Base-by-base conservation (phyloP, 164 flowering plant species). In the Litsea cubeba region DNA sequence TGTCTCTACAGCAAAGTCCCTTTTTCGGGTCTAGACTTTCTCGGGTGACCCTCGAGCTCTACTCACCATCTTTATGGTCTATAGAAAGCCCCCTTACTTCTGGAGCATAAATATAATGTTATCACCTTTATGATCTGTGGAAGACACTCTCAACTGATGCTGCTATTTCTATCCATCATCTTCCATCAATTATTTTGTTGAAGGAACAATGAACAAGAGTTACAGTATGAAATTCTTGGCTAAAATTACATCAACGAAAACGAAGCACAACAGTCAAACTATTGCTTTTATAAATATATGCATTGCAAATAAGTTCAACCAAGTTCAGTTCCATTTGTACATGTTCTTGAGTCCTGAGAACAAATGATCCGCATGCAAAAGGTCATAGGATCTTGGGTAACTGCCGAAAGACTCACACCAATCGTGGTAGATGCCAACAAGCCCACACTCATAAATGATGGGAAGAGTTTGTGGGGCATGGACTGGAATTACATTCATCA, bases 361-460 rank as follows among this genome's bases (percentile, higher is more conserved):
- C 40, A 95, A 84, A 85, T 93, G 97, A 87, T 95, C 99, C 2
- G 92, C 98, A 77, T 95, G 99, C 79, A 95, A 70, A 72, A 95
- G 96, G 79, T 95, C 99, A 72, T 93, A 95, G 6, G 96, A 84
- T 81, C 99, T 86, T 23, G 99, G 99, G 71, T 95, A 93, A 62
- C 95, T 88, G 75, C 91, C 84, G 77, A 95, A 93, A 71, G 99
- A 83, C 77, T 95, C 99, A 25, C 99, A 95, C 98, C 99, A 95
- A 75, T 95, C 98, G 76, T 95, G 99, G 86, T 91, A 93, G 62
- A 89, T 65, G 12, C 98, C 99, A 22, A 89, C 20, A 70, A 95
- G 92, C 11, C 98, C 99, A 15, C 99, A 94, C 71, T 93, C 98
- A 78, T 76, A 95, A 24, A 95, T 91, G 32, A 91, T 69, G 2